Evolutionary conservation across 352 stramenopile genomes (phyloP), one percentile per base, ranked within the genome.

Genomic region (Plasmopara halstedii): DNA sequence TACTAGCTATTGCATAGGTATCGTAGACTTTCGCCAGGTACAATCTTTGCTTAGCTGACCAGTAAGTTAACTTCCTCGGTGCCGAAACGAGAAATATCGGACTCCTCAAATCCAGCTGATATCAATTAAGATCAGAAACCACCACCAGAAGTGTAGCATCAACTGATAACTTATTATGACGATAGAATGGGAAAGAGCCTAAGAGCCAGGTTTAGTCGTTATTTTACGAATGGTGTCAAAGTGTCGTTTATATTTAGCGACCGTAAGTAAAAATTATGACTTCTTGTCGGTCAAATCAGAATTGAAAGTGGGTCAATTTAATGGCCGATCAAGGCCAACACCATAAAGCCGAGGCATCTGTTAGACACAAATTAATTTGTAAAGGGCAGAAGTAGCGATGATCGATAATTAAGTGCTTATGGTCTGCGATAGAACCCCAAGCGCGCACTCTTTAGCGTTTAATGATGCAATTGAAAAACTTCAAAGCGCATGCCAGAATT

Each of bases 401-500:
- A n/a, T n/a, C n/a, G n/a, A n/a, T n/a, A n/a, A n/a, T n/a, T n/a
- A n/a, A n/a, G n/a, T n/a, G n/a, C n/a, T n/a, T n/a, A n/a, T n/a
- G n/a, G n/a, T n/a, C n/a, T n/a, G n/a, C n/a, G 26, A 11, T 31
- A 31, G 6, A 6, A 11, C 26, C 31, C 13, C 2, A 27, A 9
- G 13, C 1, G 18, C 21, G 0, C 17, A 44, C 6, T 48, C 46
- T 33, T 26, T 49, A 9, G 23, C 11, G 7, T 37, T 47, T 15
- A 19, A 35, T 6, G 21, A 37, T 2, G 58, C 60, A 0, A 38
- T 76, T 15, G 49, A 58, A 25, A 79, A 80, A 25, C 40, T 86
- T 17, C 61, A 74, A n/a, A 44, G 53, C 18, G 74, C 67, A 21
- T 84, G 71, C 21, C 46, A 82, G 23, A 70, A 87, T 39, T 53